These are phyloP conservation scores for Artemisia annua DNA, from an alignment of 129 eudicot species.

Conservation along the genomic window DNA sequence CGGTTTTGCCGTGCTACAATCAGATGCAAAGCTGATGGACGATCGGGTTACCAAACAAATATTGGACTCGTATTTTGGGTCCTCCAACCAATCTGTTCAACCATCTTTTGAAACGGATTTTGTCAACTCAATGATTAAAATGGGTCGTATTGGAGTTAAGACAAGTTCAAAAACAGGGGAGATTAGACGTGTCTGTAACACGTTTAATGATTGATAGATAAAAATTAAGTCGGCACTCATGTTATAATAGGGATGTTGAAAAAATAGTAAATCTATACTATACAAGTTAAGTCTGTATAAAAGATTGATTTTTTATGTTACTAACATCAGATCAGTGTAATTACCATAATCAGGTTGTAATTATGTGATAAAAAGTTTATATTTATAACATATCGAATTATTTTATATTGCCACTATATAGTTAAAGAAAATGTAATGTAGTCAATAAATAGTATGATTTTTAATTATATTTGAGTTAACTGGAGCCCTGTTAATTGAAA, in stretches of 20 bases:
- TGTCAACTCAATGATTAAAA: constrained; percentile 60
- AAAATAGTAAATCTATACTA: neutral
- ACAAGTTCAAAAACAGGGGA: constrained; percentile 57
- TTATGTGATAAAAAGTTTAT: too few species aligned
- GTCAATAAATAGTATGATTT: too few species aligned
- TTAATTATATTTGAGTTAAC: too few species aligned
- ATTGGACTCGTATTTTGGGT: constrained; percentile 54
- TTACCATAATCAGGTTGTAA: too few species aligned
- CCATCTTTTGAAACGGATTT: constrained; percentile 66
- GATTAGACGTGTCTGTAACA: constrained; percentile 64
- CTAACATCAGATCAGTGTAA: too few species aligned
- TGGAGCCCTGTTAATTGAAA: too few species aligned
- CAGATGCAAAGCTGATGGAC: constrained; percentile 60
- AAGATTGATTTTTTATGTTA: too few species aligned
- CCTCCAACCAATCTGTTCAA: constrained; percentile 29
- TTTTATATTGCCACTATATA: too few species aligned
- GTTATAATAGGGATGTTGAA: neutral
- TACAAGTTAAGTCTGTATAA: neutral
- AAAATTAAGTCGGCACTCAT: neutral
- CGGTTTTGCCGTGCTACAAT: constrained; percentile 65
- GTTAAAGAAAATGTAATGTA: too few species aligned
- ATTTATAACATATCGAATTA: too few species aligned
- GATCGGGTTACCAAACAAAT: constrained; percentile 43
- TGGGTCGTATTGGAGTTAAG: constrained; percentile 75
- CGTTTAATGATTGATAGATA: constrained; percentile 39